Evolutionary conservation across 768 basidiomycete species (phyloP).

Genomic region (Leccinum longicurvipes): DNA sequence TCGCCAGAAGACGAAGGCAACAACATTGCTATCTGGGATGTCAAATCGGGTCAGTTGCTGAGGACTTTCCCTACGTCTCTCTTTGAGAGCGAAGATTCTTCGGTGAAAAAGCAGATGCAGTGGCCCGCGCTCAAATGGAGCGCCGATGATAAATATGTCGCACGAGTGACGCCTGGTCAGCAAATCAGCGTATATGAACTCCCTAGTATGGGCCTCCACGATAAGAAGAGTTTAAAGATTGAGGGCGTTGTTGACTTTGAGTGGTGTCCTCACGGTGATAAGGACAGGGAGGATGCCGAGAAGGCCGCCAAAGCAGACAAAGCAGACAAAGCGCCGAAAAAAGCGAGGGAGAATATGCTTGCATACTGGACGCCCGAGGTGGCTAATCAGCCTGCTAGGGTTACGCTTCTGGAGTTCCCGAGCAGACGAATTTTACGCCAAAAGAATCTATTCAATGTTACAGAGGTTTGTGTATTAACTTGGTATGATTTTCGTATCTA

Average conservation of each 20-base stretch:
- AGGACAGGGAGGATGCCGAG: conserved; percentile 73
- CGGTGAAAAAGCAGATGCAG: conserved; percentile 75
- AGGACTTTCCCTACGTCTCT: conserved; percentile 81
- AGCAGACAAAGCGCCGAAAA: conserved; percentile 52
- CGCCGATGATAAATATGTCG: conserved; percentile 92
- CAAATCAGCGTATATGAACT: conserved; percentile 97
- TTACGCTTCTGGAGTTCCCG: conserved; percentile 90
- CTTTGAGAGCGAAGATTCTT: conserved; percentile 54
- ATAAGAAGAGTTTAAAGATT: conserved; percentile 95
- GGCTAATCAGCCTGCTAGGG: conserved; percentile 92
- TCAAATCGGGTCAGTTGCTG: conserved; percentile 87
- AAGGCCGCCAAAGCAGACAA: conserved; percentile 35
- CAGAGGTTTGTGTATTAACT: conserved; percentile 63
- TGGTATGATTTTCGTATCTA: conserved; percentile 1
- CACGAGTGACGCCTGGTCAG: conserved; percentile 81
- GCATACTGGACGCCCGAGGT: conserved; percentile 99
- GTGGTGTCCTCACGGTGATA: conserved; percentile 94
- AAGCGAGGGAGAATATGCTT: conserved; percentile 84
- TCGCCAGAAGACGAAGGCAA: conserved; percentile 95
- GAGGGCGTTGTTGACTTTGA: conserved; percentile 98
- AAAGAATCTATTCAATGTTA: conserved; percentile 97
- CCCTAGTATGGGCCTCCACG: conserved; percentile 89
- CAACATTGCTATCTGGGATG: conserved; percentile 97
- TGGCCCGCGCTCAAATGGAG: conserved; percentile 99
- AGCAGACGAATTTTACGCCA: conserved; percentile 78